Evolutionary conservation across 2,329 filamentous ascomycete genomes (phyloP), one percentile per base, ranked within the genome.

Genomic region (Cyphellophora europaea): DNA sequence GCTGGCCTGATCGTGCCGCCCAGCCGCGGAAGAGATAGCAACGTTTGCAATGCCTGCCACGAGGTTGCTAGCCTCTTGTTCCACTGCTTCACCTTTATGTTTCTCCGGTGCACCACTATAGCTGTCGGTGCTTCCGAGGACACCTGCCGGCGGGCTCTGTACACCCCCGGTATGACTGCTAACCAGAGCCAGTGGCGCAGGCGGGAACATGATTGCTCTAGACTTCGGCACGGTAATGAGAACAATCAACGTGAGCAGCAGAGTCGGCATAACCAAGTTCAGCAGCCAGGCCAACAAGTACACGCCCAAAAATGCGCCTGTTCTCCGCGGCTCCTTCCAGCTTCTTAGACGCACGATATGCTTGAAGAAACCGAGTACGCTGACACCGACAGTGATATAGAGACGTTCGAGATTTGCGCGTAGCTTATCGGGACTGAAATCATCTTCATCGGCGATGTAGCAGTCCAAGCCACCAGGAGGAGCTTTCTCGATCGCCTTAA

Each of bases 351-450:
- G 70, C 3, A 74, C 79, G 42, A 88, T 69, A 41, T 93, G 85
- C 50, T 91, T 89, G 40, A 72, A 72, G 11, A 74, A 70, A 0
- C 65, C 69, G 28, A 86, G 69, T 10, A 86, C 30, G 11, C 77
- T 70, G 32, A 88, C 71, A 5, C 81, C 64, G 1, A 93, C 74
- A 0, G 80, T 84, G 70, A 86, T 87, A 54, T 93, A 93, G 8
- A 91, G 62, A 11, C 86, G 69, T 58, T 93, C 86, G 3, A 91
- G 54, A 35, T 82, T 86, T 2, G 79, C 74, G 8, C 85, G 71
- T 29, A 93, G 63, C 59, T 91, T 91, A 51, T 91, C 84, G 0
- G 85, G 84, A 0, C 81, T 84, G 54, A 91, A 91, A 38, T 88
- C 81, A 46, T 91, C 84, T 35, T 89, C 79, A 25, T 87, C 79